Evolutionary conservation across 805 yeast species (phyloP).

Genomic region (Crinitomyces ghanaensis): DNA sequence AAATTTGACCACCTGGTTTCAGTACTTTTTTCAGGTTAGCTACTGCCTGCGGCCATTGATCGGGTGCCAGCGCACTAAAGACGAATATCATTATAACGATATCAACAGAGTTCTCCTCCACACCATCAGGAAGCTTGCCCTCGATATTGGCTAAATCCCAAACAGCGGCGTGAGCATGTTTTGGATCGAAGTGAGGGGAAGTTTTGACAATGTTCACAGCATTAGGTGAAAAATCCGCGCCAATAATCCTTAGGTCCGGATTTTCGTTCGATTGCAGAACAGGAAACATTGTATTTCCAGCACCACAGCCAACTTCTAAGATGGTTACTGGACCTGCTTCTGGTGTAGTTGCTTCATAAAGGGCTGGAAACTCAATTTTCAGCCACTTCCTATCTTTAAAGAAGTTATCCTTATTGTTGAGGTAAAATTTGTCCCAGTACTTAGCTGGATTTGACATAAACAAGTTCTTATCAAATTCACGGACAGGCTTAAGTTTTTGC

Average conservation of each 20-base stretch:
- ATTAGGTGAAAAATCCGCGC: slow-evolving; percentile 80
- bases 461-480: slow-evolving; percentile 64
- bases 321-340: slow-evolving; percentile 63
- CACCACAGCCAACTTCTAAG: slow-evolving; percentile 95
- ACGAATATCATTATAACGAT: slow-evolving; percentile 92
- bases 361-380: slow-evolving; percentile 80
- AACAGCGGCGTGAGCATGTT: slow-evolving; percentile 68
- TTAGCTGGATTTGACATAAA: slow-evolving; percentile 82
- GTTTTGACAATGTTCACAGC: slow-evolving; percentile 79
- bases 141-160: slow-evolving; percentile 88
- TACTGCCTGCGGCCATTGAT: slow-evolving; percentile 80
- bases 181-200: slow-evolving; percentile 47
- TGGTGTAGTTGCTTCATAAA: slow-evolving; percentile 66
- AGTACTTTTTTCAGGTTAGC: slow-evolving; percentile 55
- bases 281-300: slow-evolving; percentile 94
- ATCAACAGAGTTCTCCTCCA: slow-evolving; percentile 74
- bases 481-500: slow-evolving; percentile 77
- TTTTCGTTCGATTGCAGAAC: slow-evolving; percentile 74
- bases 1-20: slow-evolving; percentile 86
- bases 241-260: slow-evolving; percentile 58
- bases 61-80: slow-evolving; percentile 82
- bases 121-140: slow-evolving; percentile 67
- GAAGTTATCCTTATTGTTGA: slow-evolving; percentile 82
- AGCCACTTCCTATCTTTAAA: slow-evolving; percentile 96
- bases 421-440: slow-evolving; percentile 91